Evolutionary conservation across 2,329 filamentous ascomycete genomes (phyloP), one percentile per base, ranked within the genome.

Genomic region (Orbilia blumenaviensis): DNA sequence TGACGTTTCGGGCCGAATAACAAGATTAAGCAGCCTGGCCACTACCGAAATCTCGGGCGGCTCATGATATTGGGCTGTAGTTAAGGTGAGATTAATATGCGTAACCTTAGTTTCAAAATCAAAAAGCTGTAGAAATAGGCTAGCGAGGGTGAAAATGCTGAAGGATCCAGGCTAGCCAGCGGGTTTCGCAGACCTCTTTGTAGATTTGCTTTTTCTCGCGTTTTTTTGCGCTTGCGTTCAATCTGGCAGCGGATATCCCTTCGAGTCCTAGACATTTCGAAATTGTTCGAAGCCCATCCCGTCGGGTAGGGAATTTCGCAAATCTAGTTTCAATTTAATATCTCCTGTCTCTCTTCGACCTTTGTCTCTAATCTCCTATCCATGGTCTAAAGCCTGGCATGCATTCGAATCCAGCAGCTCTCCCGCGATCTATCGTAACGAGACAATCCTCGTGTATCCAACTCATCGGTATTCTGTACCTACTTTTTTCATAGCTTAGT

Each of bases 331-430:
- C 12, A 44, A 56, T 54, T 56, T 66, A 38, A 52, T 68, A 48
- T 66, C 58, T 41, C 9, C 29, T 48, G 23, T 58, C 41, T 36
- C 48, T 38, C 44, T 36, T 48, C 21, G 29, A 23, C 23, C 29
- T 8, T 62, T 46, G 34, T 36, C 23, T 29, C 34, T 3, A 29
- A 29, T 52, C 29, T 10, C 3, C 18, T 29, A 42, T 60, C 58
- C 60, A 38, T 64, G 60, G 18, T 29, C n/a, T 21, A 32, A 25
- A 52, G n/a, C 63, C 38, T 44, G 50, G 60, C 41, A 64, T 72
- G 67, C 67, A 34, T 46, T 41, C 50, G 67, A 60, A 34, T 46
- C 32, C 50, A 25, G 60, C 60, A 44, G 23, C n/a, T 16, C 18
- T 48, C 36, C 23, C 34, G 66, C 52, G n/a, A 66, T 60, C 41